Conservation (phyloP, 2,329 filamentous ascomycete genomes). For the Lachnum nothofagi region DNA sequence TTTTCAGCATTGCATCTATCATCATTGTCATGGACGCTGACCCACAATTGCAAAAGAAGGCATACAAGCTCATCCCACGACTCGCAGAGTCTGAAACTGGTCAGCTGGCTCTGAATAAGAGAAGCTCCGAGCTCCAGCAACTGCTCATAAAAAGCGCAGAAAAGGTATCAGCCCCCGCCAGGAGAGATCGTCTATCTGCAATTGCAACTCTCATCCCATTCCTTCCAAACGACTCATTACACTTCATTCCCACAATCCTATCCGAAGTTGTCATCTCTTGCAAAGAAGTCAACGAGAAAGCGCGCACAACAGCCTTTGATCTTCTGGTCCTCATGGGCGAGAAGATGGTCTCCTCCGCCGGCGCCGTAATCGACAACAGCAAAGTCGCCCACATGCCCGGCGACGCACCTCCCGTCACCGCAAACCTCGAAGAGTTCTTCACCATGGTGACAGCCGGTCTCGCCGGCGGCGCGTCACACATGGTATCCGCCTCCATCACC, state of each 20-base stretch:
- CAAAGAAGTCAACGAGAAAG: conserved; percentile 96
- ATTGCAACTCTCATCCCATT: conserved; percentile 75
- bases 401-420: conserved; percentile 70
- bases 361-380: conserved; percentile 74
- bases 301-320: conserved; percentile 82
- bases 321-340: conserved; percentile 83
- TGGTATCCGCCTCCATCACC: conserved; percentile 96
- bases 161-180: conserved; percentile 79
- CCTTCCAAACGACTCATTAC: conserved; percentile 70
- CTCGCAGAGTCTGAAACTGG: conserved; percentile 77
- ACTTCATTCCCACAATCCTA: conserved; percentile 88
- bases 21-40: conserved; percentile 79
- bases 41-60: conserved; percentile 95
- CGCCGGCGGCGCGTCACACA: conserved; percentile 86
- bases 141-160: conserved; percentile 74
- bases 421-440: conserved; percentile 90
- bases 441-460: conserved; percentile 97
- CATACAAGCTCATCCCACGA: conserved; percentile 93
- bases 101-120: conserved; percentile 67
- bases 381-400: conserved; percentile 82
- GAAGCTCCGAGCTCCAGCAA: conserved; percentile 73
- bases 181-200: conserved; percentile 79
- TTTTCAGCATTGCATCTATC: conserved; percentile 81
- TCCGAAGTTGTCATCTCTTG: conserved; percentile 93
- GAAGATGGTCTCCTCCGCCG: conserved; percentile 62